Percentiles rank a stretch among this genome's conserved stretches.
Conservation (phyloP, 495 filamentous ascomycete genomes). For the Immersiella caudata region DNA sequence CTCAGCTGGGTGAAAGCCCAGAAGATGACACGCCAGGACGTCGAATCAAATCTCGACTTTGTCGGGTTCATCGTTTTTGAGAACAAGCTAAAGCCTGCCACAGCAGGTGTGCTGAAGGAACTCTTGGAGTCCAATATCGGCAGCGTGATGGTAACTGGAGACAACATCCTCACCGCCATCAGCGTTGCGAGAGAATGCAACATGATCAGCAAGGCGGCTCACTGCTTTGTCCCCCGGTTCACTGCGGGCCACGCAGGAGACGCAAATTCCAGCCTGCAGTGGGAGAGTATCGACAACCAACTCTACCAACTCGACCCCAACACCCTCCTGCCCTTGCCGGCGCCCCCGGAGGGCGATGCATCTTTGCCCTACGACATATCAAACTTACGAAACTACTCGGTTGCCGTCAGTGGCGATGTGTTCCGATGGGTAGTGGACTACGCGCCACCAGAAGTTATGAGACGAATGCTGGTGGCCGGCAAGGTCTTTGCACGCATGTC, state of each 20-base stretch:
- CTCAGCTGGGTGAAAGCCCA: conserved; percentile 92
- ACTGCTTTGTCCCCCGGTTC: conserved; percentile 93
- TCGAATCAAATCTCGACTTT: conserved; percentile 81
- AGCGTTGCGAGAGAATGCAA: conserved; percentile 94
- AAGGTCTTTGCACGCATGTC: conserved; percentile 99
- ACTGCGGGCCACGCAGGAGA: conserved; percentile 71
- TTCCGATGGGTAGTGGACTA: conserved; percentile 97
- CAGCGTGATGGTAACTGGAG: conserved; percentile 95
- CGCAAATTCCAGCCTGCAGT: conserved; percentile 69
- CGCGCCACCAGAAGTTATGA: conserved; percentile 73
- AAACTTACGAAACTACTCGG: conserved; percentile 76
- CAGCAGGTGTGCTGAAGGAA: conserved; percentile 75
- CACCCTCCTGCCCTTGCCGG: conserved; percentile 75
- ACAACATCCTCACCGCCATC: conserved; percentile 97
- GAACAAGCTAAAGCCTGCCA: conserved; percentile 92
- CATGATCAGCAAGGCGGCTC: conserved; percentile 75
- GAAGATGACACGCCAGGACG: conserved; percentile 84
- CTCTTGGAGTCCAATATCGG: conserved; percentile 84
- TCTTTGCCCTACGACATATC: conserved; percentile 83
- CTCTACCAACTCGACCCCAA: conserved; percentile 72
- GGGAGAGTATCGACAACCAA: conserved; percentile 91
- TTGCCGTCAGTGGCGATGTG: conserved; percentile 89
- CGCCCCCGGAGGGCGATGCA: conserved; percentile 69
- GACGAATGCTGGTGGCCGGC: conserved; percentile 83
- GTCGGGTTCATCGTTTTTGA: conserved; percentile 98